Conservation (phyloP, 1,139 yeast genomes). For the Blastobotrys apis region DNA sequence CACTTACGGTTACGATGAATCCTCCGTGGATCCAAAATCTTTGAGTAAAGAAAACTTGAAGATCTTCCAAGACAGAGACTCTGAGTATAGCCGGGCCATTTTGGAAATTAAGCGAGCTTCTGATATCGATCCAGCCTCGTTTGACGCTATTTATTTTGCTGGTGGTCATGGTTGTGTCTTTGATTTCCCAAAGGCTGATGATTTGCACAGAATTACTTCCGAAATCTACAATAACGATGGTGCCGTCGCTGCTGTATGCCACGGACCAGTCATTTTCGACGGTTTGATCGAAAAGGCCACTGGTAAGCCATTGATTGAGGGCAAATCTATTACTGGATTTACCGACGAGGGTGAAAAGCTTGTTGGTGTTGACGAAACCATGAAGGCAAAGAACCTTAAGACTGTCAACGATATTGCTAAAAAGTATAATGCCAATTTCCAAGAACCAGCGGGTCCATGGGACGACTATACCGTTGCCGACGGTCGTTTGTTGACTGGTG, state of each 20-base stretch:
- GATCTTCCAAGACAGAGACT: conserved; percentile 38
- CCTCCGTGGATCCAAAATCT: too few species aligned
- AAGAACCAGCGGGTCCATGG: conserved; percentile 50
- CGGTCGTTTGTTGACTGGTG: conserved; percentile 56
- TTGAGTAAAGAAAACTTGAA: conserved; percentile 40
- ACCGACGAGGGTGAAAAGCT: conserved; percentile 50
- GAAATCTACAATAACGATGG: conserved; percentile 49
- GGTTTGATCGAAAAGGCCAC: conserved; percentile 42
- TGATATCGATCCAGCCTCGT: conserved; percentile 41
- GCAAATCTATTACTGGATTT: conserved; percentile 57
- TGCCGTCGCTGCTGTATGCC: conserved; percentile 61
- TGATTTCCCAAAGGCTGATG: conserved; percentile 52
- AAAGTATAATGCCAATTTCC: conserved; percentile 44
- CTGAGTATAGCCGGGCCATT: conserved; percentile 40
- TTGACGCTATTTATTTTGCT: conserved; percentile 52
- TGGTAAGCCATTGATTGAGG: conserved; percentile 47
- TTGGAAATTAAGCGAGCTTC: conserved; percentile 26
- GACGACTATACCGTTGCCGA: conserved; percentile 49
- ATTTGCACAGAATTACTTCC: conserved; percentile 45
- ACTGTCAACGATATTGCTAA: conserved; percentile 38
- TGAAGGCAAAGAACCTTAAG: conserved; percentile 37
- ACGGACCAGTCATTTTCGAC: conserved; percentile 56
- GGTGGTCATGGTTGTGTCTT: conserved; percentile 63
- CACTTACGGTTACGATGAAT: conserved; percentile 48
- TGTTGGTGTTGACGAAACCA: conserved; percentile 38